These are phyloP conservation scores for Macrolepiota dolichaula DNA, from an alignment of 768 basidiomycete species.

Conservation along the genomic window DNA sequence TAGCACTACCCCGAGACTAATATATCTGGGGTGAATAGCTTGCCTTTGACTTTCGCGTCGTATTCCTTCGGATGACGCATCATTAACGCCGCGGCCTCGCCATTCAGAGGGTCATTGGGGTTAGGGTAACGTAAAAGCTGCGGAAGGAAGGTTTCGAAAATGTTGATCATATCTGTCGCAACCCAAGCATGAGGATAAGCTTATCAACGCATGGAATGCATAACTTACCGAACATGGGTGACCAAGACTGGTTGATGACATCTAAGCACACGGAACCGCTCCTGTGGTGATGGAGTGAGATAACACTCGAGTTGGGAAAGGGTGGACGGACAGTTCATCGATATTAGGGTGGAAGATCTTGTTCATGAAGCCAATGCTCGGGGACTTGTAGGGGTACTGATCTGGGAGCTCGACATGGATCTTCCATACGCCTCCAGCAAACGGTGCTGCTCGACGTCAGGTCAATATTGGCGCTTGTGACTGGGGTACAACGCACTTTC, in stretches of 20 bases:
- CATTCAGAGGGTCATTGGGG: slow-evolving; percentile 96
- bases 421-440: slow-evolving; percentile 98
- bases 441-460: slow-evolving; percentile 64
- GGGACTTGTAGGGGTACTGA: slow-evolving; percentile 98
- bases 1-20: background rate
- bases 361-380: slow-evolving; percentile 99
- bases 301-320: background rate
- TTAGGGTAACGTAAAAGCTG: slow-evolving; percentile 97
- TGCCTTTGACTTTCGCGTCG: slow-evolving; percentile 90
- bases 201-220: background rate
- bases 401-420: slow-evolving; percentile 98
- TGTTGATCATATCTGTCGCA: slow-evolving; percentile 92
- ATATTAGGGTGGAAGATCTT: slow-evolving; percentile 99
- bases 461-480: slow-evolving; percentile 1
- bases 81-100: slow-evolving; percentile 94
- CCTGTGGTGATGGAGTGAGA: slow-evolving; percentile 34
- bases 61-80: slow-evolving; percentile 98
- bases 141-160: slow-evolving; percentile 97
- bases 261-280: slow-evolving; percentile 98
- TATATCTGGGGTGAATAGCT: slow-evolving; percentile 14
- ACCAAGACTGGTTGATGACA: slow-evolving; percentile 99
- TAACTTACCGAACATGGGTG: slow-evolving; percentile 95
- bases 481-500: slow-evolving; percentile 73
- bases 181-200: background rate
- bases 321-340: slow-evolving; percentile 84